phyloP scores from a whole-genome alignment of 495 filamentous ascomycete genomes.

The Articulospora tetracladia region DNA sequence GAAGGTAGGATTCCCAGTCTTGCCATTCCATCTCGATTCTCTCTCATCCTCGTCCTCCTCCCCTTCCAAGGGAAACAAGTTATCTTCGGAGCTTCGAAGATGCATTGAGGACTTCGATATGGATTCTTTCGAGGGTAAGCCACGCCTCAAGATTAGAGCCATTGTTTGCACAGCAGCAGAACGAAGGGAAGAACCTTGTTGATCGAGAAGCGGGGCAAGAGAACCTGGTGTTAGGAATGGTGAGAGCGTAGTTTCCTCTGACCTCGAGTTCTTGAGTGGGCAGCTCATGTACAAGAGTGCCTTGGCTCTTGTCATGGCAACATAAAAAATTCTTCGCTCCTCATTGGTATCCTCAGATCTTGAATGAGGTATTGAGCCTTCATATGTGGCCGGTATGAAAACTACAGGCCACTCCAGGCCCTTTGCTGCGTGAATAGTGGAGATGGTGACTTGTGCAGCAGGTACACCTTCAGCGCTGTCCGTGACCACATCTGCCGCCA shows the following conservation, averaged over 20 bases:
- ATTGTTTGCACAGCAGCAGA: constrained; percentile 54
- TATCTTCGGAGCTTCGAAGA: constrained; percentile 52
- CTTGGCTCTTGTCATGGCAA: constrained; percentile 96
- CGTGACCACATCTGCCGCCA: constrained; percentile 71
- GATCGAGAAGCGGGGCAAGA: constrained; percentile 45
- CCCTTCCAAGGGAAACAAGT: constrained; percentile 60
- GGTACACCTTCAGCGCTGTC: constrained; percentile 52
- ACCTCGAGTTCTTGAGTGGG: constrained; percentile 60
- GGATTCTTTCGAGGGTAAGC: constrained; percentile 43
- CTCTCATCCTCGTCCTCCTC: constrained; percentile 34
- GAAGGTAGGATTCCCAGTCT: constrained; percentile 29
- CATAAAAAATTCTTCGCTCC: constrained; percentile 87
- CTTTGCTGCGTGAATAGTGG: constrained; percentile 96
- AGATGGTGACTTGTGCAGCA: constrained; percentile 77
- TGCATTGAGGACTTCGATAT: constrained; percentile 40
- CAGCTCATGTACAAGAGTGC: constrained; percentile 87
- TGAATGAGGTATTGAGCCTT: constrained; percentile 93
- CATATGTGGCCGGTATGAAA: constrained; percentile 87
- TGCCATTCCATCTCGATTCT: constrained; percentile 18
- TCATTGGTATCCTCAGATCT: constrained; percentile 86
- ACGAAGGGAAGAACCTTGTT: constrained; percentile 53
- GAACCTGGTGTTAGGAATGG: constrained; percentile 54
- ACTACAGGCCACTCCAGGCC: constrained; percentile 97
- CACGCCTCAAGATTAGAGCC: constrained; percentile 57
- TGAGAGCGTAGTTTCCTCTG: constrained; percentile 60